Evolutionary conservation across 768 basidiomycete species (phyloP).

Genomic region (Mycena crocata): DNA sequence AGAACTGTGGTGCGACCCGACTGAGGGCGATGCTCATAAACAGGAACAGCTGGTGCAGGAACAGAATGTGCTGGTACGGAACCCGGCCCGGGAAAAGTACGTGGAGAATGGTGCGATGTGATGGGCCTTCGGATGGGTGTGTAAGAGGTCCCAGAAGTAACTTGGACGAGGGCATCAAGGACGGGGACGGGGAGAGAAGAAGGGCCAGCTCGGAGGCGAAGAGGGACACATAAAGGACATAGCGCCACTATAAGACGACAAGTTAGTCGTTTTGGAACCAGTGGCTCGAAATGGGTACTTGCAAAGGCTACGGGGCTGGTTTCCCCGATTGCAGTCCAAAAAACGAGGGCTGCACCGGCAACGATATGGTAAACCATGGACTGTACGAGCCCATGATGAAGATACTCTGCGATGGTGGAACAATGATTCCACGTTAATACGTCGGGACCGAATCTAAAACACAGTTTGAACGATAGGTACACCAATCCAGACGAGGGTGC

Average conservation of each 20-base stretch:
- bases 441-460: slow-evolving; percentile 78
- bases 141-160: slow-evolving; percentile 38
- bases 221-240: slow-evolving; percentile 72
- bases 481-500: neutral
- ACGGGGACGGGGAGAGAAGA: slow-evolving; percentile 68
- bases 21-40: slow-evolving; percentile 79
- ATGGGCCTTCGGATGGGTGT: slow-evolving; percentile 30
- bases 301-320: slow-evolving; percentile 74
- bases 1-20: slow-evolving; percentile 75
- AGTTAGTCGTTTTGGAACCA: slow-evolving; percentile 7
- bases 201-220: slow-evolving; percentile 74
- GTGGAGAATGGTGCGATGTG: slow-evolving; percentile 47
- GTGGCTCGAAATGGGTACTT: slow-evolving; percentile 45
- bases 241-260: slow-evolving; percentile 73
- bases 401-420: slow-evolving; percentile 75
- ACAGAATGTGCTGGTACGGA: slow-evolving; percentile 79
- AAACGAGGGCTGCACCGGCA: slow-evolving; percentile 64
- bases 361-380: slow-evolving; percentile 77
- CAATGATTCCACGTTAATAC: slow-evolving; percentile 76
- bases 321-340: slow-evolving; percentile 72
- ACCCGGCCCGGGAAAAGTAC: slow-evolving; percentile 71
- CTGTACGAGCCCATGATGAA: slow-evolving; percentile 71
- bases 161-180: slow-evolving; percentile 36
- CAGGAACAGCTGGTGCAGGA: slow-evolving; percentile 83
- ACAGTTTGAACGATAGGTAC: neutral